A percentile compares a stretch with the other conserved stretches of the same genome.
These are phyloP conservation scores for Clavaria fumosa DNA, from an alignment of 768 basidiomycete species.

Conservation along the genomic window DNA sequence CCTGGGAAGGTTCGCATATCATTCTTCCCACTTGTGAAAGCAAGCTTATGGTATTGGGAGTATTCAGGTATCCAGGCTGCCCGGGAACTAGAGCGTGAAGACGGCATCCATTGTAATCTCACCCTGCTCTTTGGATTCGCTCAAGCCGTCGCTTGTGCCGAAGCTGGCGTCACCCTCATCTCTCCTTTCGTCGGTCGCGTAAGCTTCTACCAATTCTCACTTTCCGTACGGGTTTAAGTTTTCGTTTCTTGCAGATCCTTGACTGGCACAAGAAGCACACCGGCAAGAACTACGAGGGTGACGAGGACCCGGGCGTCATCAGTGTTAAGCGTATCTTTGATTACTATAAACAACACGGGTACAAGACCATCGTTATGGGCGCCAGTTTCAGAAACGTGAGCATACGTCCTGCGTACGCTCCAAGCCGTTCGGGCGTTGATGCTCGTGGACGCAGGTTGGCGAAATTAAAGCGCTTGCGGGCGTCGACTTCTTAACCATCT, in stretches of 20 bases:
- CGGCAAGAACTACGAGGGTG: constrained; percentile 79
- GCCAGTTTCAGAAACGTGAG: constrained; percentile 97
- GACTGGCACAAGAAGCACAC: constrained; percentile 97
- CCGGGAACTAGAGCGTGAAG: constrained; percentile 82
- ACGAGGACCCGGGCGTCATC: constrained; percentile 88
- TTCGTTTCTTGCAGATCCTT: constrained; percentile 50
- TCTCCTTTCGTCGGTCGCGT: constrained; percentile 98
- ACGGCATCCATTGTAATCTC: constrained; percentile 96
- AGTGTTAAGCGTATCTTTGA: constrained; percentile 97
- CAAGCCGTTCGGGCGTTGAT: constrained; percentile 5
- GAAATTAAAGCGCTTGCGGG: constrained; percentile 95
- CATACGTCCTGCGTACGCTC: constrained; percentile 8
- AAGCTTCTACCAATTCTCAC: constrained; percentile 19
- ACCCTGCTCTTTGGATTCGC: constrained; percentile 97
- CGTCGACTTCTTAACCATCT: constrained; percentile 94
- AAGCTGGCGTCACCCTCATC: constrained; percentile 96
- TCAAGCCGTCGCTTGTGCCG: constrained; percentile 97
- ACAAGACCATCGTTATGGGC: constrained; percentile 99
- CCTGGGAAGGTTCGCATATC: too few species aligned
- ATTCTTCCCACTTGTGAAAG: too few species aligned
- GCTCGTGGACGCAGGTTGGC: constrained; percentile 34
- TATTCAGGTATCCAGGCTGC: constrained; percentile 99
- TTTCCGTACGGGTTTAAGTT: constrained; percentile 8
- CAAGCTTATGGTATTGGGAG: too few species aligned
- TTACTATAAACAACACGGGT: constrained; percentile 97